A percentile compares a stretch with the other conserved stretches of the same genome.
Conservation (phyloP, 2,329 filamentous ascomycete genomes). For the Botryosphaeria dothidea region DNA sequence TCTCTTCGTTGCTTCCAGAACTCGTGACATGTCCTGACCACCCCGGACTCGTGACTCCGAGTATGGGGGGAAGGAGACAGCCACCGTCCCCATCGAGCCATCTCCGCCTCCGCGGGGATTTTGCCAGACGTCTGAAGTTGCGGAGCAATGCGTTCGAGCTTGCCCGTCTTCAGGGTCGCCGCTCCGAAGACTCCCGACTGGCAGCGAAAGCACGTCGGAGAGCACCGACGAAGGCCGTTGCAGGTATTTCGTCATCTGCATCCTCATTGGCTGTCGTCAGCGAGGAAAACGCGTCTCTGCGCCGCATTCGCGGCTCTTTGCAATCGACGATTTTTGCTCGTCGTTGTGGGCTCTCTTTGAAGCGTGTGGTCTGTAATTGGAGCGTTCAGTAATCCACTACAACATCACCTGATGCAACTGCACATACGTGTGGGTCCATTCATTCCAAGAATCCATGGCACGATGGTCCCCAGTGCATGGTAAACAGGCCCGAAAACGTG, state of each 20-base stretch:
- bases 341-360: background rate
- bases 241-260: background rate
- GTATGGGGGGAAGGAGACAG: background rate
- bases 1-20: background rate
- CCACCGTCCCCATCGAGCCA: background rate
- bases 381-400: background rate
- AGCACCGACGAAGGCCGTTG: background rate
- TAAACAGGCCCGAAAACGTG: background rate
- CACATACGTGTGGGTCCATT: background rate
- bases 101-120: background rate
- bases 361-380: no score
- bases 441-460: background rate
- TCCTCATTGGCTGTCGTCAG: background rate
- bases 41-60: background rate
- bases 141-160: background rate
- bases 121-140: slow-evolving; percentile 8
- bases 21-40: background rate
- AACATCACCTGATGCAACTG: slow-evolving; percentile 6
- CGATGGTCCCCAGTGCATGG: background rate
- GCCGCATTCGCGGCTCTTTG: background rate
- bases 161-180: background rate
- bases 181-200: background rate
- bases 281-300: background rate
- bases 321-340: background rate
- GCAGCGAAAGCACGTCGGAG: background rate